Percentiles rank a stretch among this genome's conserved stretches.
Evolutionary conservation across 2,329 filamentous ascomycete genomes (phyloP).

Genomic region (Diaporthe batatas): DNA sequence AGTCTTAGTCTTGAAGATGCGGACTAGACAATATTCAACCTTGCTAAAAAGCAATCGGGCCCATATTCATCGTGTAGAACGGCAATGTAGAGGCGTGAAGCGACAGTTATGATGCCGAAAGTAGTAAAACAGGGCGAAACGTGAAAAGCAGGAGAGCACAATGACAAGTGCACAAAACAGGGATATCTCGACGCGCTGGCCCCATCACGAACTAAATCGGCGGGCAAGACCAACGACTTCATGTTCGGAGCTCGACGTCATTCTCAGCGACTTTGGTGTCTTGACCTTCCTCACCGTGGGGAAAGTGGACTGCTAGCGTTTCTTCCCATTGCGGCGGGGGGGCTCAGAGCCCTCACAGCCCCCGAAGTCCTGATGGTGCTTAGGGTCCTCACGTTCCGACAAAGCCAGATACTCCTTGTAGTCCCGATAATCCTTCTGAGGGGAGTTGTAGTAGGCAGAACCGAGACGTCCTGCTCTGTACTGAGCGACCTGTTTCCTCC

Average conservation of each 20-base stretch:
- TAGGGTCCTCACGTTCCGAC: no score
- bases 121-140: constrained; percentile 17
- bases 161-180: constrained; percentile 18
- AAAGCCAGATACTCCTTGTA: no score
- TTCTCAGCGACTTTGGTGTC: no score
- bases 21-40: constrained; percentile 4
- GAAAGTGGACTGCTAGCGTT: no score
- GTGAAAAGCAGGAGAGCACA: not conserved
- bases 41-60: not conserved
- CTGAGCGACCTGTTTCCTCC: no score
- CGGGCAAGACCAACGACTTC: not conserved
- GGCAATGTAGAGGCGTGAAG: constrained; percentile 5
- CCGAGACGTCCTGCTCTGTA: no score
- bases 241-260: not conserved
- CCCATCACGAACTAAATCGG: not conserved
- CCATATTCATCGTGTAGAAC: not conserved
- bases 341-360: not conserved
- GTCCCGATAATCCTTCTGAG: no score
- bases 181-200: constrained; percentile 34
- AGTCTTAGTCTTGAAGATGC: constrained; percentile 8
- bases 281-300: no score
- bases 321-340: no score
- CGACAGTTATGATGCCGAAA: constrained; percentile 15
- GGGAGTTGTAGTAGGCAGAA: no score
- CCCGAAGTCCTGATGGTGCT: no score